Evolutionary conservation across 2,329 filamentous ascomycete species (phyloP), one percentile per base, ranked within the genome.

Genomic region (Didymella lethalis): DNA sequence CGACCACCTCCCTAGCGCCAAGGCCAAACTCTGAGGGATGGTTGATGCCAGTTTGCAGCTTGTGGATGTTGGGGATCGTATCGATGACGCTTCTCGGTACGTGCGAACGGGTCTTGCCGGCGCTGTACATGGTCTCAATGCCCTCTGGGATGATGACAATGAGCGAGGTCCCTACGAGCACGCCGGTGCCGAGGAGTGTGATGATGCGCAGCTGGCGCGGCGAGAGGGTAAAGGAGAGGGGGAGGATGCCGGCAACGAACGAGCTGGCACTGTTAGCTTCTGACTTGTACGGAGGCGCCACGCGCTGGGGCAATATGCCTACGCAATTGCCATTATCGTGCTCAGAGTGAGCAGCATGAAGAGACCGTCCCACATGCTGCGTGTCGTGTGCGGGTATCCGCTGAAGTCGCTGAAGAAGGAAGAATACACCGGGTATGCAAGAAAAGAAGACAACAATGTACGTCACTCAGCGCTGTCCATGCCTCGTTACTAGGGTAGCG

Each of bases 141-240:
- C 95, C 95, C 78, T 99, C 95, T 0, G 95, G 95, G 70, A 99
- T 97, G 73, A 99, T 98, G 31, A 99, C 93, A 64, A 98, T 94
- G 64, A 99, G 85, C 1, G 94, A 94, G 28, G 95, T 98, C 34
- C 95, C 95, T 16, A 99, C 93, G 8, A 99, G 83, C 50, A 99
- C 90, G 44, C 95, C 95, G 77, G 97, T 92, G 52, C 95, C 95
- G 75, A 98, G 86, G 57, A 93, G 93, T 23, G 94, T 96, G 74
- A 98, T 91, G 48, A 97, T 82, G 73, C 94, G 90, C 57, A 98
- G 82, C 77, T 97, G 92, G 43, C 92, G 91, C 60, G 90, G 88
- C 29, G 93, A 94, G 26, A 99, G 85, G 57, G 89, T 87, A 82
- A 99, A 91, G 57, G 92, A 93, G 49, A 99, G 84, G 36, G 95